Base-by-base conservation (phyloP, 768 basidiomycete genomes). In the Rhodotorula kratochvilovae region DNA sequence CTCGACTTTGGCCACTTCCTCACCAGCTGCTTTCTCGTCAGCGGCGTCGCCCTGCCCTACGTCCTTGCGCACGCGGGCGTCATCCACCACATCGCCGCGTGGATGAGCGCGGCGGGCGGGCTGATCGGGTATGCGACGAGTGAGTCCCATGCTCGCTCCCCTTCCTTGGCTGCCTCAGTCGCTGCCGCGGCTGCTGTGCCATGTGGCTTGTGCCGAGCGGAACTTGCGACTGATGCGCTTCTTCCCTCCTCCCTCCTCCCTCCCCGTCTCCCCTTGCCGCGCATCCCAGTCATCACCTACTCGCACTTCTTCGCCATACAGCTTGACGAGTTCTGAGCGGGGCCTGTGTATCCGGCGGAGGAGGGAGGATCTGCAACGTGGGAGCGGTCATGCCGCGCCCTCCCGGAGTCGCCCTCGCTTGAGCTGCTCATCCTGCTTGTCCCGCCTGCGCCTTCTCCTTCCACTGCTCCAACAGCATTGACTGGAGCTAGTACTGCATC, bases 51-150 rank as follows among this genome's bases (percentile, higher is more conserved):
- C 23, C 83, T 98, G 25, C 96, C 96, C 1, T 84, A 96, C 61
- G 88, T 97, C 45, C 85, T 98, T 39, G 89, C 92, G 2, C 96
- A 98, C 75, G 90, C 96, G 5, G 88, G 88, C 66, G 84, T 98
- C 72, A 96, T 98, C 76, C 83, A 86, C 70, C 84, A 87, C 6
- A 87, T 86, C 25, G 96, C 96, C 51, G 92, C 90, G 79, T 86
- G 85, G 77, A 97, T 99, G 96, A 92, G 92, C 29, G 91, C 97
- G 70, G 84, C 90, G 43, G 96, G 96, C 23, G 96, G 96, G 81
- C 89, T 88, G 12, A 66, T 77, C 12, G 77, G 77, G 5, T 79
- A 79, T 45, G 75, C 63, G 6, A 78, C 78, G 23, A 78, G 73
- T 75, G 51, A 35, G 73, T 68, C 23, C 45, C 45, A 21, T 19